Evolutionary conservation across 2,329 filamentous ascomycete genomes (phyloP).

Genomic region (Aspergillus sp.): DNA sequence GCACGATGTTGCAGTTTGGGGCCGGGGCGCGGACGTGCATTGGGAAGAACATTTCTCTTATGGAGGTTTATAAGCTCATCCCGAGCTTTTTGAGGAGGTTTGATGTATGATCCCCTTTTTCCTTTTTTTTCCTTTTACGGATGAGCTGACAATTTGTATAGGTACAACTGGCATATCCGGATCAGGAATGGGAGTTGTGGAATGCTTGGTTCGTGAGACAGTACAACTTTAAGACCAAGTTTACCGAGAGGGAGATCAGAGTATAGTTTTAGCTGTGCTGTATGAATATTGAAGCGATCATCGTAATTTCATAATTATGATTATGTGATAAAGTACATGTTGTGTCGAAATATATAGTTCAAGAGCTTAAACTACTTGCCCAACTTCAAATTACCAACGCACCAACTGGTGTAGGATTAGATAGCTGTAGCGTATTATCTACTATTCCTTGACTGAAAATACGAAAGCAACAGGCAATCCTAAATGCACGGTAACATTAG

Average conservation of each 20-base stretch:
- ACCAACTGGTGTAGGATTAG: too few species aligned
- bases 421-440: too few species aligned
- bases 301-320: too few species aligned
- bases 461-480: too few species aligned
- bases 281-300: too few species aligned
- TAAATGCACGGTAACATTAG: too few species aligned
- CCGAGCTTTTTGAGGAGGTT: constrained; percentile 21
- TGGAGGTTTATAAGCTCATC: constrained; percentile 36
- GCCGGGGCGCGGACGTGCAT: constrained; percentile 31
- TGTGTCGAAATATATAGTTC: too few species aligned
- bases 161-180: constrained; percentile 13
- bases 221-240: constrained; percentile 15
- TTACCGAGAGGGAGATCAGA: constrained; percentile 7
- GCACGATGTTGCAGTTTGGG: constrained; percentile 32
- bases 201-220: constrained; percentile 19
- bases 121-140: not conserved
- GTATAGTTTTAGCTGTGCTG: not conserved
- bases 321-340: too few species aligned
- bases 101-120: constrained; percentile 1
- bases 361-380: too few species aligned
- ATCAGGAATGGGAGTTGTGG: constrained; percentile 16
- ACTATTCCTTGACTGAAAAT: too few species aligned
- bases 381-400: too few species aligned
- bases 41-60: constrained; percentile 34
- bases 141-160: not conserved